phyloP scores from a whole-genome alignment of 371 early-diverging fungal species.

The Dichotomocladium elegans region DNA sequence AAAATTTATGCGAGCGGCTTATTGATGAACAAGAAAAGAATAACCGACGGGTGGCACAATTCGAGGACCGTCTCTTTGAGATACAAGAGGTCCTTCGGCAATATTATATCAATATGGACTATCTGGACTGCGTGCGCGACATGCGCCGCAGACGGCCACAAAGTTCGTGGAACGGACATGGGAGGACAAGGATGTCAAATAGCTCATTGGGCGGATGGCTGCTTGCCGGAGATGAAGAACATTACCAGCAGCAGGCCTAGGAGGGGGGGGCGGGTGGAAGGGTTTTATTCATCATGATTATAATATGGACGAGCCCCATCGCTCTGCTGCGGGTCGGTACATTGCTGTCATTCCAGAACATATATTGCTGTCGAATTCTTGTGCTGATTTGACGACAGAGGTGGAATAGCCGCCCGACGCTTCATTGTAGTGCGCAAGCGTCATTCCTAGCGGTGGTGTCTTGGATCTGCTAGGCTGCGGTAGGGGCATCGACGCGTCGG shows the following conservation, averaged over 20 bases:
- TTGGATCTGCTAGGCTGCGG: slow-evolving; percentile 21
- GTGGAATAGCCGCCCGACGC: slow-evolving; percentile 29
- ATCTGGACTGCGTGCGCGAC: slow-evolving; percentile 26
- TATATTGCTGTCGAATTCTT: slow-evolving; percentile 23
- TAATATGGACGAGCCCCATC: slow-evolving; percentile 44
- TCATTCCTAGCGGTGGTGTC: slow-evolving; percentile 48
- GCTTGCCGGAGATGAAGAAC: too few species aligned
- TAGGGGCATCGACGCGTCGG: neutral
- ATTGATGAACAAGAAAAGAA: too few species aligned
- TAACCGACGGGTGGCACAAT: slow-evolving; percentile 6
- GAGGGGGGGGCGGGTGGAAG: too few species aligned
- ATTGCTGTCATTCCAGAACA: slow-evolving; percentile 47
- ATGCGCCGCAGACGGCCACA: neutral
- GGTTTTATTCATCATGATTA: too few species aligned
- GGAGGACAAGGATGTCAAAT: too few species aligned
- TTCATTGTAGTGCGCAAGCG: slow-evolving; percentile 38
- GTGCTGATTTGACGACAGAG: slow-evolving; percentile 24
- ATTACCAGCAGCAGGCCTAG: too few species aligned
- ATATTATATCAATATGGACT: slow-evolving; percentile 37
- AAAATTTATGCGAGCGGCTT: too few species aligned
- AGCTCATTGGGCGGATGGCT: too few species aligned
- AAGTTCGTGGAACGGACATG: too few species aligned
- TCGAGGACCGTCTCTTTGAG: slow-evolving; percentile 29
- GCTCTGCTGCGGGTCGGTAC: slow-evolving; percentile 39
- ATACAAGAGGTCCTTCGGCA: slow-evolving; percentile 30